phyloP scores from a whole-genome alignment of 2,329 filamentous ascomycete species.

The Clonostachys byssicola region DNA sequence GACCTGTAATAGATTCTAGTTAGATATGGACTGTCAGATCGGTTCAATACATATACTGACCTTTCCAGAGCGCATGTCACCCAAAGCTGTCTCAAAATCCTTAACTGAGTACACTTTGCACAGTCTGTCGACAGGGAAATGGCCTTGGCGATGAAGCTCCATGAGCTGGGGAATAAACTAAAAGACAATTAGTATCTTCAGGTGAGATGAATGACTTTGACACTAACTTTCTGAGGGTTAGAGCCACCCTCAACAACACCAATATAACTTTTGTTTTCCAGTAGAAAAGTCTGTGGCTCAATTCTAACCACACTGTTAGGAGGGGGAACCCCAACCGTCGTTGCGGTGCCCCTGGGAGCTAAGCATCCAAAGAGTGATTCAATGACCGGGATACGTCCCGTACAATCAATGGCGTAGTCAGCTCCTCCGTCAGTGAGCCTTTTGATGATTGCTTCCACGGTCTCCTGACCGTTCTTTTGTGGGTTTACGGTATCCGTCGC shows the following conservation, averaged over 20 bases:
- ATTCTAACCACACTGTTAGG: slow-evolving; percentile 8
- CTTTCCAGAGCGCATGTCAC: background rate
- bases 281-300: slow-evolving; percentile 11
- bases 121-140: slow-evolving; percentile 1
- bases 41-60: background rate
- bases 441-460: slow-evolving; percentile 15
- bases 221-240: slow-evolving; percentile 6
- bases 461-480: slow-evolving; percentile 4
- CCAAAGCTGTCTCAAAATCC: background rate
- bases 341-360: slow-evolving; percentile 14
- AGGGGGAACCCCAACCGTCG: slow-evolving; percentile 16
- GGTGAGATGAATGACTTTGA: background rate
- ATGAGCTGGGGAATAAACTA: slow-evolving; percentile 1
- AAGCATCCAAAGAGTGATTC: slow-evolving; percentile 10
- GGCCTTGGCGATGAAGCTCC: background rate
- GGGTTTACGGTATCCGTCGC: slow-evolving; percentile 23
- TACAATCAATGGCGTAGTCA: slow-evolving; percentile 19
- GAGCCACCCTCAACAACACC: slow-evolving; percentile 16
- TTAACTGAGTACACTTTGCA: background rate
- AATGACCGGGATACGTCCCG: slow-evolving; percentile 10
- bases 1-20: background rate
- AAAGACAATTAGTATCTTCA: background rate
- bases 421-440: slow-evolving; percentile 12
- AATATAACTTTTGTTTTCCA: slow-evolving; percentile 14
- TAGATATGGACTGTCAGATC: background rate